phyloP scores from a whole-genome alignment of 1,284 basidiomycete species.

The Trametes polyzona region DNA sequence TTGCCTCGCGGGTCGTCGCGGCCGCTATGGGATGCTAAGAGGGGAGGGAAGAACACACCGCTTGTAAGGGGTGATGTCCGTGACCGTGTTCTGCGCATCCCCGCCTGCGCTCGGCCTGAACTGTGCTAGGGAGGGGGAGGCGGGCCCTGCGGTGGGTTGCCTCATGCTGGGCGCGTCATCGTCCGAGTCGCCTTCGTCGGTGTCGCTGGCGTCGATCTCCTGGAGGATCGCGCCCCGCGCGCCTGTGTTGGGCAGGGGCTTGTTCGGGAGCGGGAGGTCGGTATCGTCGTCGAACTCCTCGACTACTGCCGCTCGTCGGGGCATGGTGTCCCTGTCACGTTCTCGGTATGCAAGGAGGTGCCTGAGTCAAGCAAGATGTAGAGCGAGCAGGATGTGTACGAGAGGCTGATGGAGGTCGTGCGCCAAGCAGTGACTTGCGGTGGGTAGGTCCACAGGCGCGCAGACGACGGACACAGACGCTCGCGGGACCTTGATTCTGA shows the following conservation, averaged over 20 bases:
- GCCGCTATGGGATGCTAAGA: neutral
- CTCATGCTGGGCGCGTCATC: slow-evolving; percentile 39
- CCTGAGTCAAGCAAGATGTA: neutral
- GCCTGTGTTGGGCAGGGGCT: slow-evolving; percentile 69
- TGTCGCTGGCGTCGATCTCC: slow-evolving; percentile 50
- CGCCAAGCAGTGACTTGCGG: slow-evolving; percentile 13
- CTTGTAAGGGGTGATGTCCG: slow-evolving; percentile 80
- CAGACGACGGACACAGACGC: neutral
- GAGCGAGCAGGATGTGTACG: neutral
- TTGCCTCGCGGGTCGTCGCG: no score
- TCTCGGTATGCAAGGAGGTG: neutral
- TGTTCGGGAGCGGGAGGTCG: slow-evolving; percentile 73
- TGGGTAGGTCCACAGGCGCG: neutral
- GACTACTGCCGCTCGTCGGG: slow-evolving; percentile 62
- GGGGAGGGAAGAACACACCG: slow-evolving; percentile 46
- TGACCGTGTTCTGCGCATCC: slow-evolving; percentile 44
- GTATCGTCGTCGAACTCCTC: slow-evolving; percentile 91
- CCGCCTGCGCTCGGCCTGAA: slow-evolving; percentile 29
- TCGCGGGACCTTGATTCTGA: neutral
- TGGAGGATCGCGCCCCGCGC: slow-evolving; percentile 75
- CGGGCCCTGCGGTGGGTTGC: slow-evolving; percentile 47
- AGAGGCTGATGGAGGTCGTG: slow-evolving; percentile 11
- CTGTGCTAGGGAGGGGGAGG: slow-evolving; percentile 50
- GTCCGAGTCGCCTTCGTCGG: slow-evolving; percentile 36
- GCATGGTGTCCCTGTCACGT: slow-evolving; percentile 49